Evolutionary conservation across 805 yeast species (phyloP).

Genomic region (Metschnikowia shivogae): DNA sequence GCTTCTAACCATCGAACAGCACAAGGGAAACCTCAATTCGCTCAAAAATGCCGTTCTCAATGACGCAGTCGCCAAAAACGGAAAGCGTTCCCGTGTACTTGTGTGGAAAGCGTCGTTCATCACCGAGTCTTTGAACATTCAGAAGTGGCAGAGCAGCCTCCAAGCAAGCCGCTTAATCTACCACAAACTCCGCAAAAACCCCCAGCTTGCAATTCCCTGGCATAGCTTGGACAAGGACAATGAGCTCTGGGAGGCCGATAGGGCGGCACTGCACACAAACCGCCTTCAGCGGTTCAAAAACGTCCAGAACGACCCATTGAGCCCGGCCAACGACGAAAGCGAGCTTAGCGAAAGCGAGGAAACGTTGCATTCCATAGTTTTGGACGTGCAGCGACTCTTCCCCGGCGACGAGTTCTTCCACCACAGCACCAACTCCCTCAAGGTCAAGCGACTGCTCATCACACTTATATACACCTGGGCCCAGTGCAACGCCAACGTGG

Average conservation of each 20-base stretch:
- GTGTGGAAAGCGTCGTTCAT: conserved; percentile 38
- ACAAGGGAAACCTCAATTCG: conserved; percentile 25
- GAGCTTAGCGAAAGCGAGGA: conserved; percentile 32
- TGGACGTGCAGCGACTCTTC: conserved; percentile 51
- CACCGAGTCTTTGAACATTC: conserved; percentile 33
- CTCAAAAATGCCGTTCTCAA: conserved; percentile 27
- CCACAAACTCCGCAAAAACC: conserved; percentile 26
- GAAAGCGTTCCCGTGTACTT: conserved; percentile 28
- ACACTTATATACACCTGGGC: conserved; percentile 48
- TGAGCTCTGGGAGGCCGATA: conserved; percentile 19
- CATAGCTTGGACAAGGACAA: conserved; percentile 27
- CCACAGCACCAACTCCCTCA: conserved; percentile 14
- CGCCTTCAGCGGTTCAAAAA: conserved; percentile 18
- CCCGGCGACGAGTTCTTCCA: conserved; percentile 41
- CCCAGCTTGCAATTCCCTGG: conserved; percentile 39
- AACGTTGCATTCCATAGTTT: conserved; percentile 39
- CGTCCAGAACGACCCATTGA: conserved; percentile 20
- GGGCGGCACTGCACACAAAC: neutral
- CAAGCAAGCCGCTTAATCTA: conserved; percentile 30
- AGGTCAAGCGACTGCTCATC: conserved; percentile 30
- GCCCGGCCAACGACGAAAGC: conserved; percentile 1
- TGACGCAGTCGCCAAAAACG: conserved; percentile 24
- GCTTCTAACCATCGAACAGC: conserved; percentile 34
- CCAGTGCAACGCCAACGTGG: conserved; percentile 41
- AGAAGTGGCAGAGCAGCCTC: conserved; percentile 30